phyloP scores from a whole-genome alignment of 371 early-diverging fungal species.

The Nematocida ironsii region DNA sequence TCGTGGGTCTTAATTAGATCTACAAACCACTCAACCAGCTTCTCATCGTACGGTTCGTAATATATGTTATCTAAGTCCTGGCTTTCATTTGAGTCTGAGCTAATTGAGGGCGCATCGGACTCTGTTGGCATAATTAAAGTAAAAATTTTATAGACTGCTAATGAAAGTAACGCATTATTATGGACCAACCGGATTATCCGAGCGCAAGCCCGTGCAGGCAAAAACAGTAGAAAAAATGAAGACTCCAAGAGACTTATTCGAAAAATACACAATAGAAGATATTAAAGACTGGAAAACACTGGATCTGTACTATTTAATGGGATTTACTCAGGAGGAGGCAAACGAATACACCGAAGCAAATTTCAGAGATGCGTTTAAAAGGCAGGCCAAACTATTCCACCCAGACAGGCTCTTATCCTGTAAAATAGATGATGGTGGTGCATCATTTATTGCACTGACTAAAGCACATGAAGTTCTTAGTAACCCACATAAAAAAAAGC shows the following conservation, averaged over 20 bases:
- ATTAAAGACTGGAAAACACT: slow-evolving; percentile 62
- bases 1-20: slow-evolving; percentile 32
- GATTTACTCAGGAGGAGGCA: slow-evolving; percentile 53
- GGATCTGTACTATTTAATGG: slow-evolving; percentile 68
- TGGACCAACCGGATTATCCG: slow-evolving; percentile 34
- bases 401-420: slow-evolving; percentile 55
- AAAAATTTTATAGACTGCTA: slow-evolving; percentile 49
- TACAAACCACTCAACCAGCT: slow-evolving; percentile 51
- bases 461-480: slow-evolving; percentile 82
- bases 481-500: slow-evolving; percentile 81
- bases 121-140: slow-evolving; percentile 35
- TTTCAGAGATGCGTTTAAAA: slow-evolving; percentile 52
- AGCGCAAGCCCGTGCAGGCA: slow-evolving; percentile 8
- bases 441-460: slow-evolving; percentile 63
- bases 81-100: slow-evolving; percentile 14
- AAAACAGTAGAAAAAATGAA: slow-evolving; percentile 13
- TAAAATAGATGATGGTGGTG: slow-evolving; percentile 49
- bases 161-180: slow-evolving; percentile 37
- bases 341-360: slow-evolving; percentile 50
- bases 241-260: slow-evolving; percentile 58
- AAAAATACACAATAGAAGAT: slow-evolving; percentile 63
- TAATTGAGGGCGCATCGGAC: slow-evolving; percentile 6
- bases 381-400: slow-evolving; percentile 64
- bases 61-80: slow-evolving; percentile 26
- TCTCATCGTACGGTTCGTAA: slow-evolving; percentile 46